phyloP scores from a whole-genome alignment of 805 yeast genomes.

The Myxozyma neglecta region DNA sequence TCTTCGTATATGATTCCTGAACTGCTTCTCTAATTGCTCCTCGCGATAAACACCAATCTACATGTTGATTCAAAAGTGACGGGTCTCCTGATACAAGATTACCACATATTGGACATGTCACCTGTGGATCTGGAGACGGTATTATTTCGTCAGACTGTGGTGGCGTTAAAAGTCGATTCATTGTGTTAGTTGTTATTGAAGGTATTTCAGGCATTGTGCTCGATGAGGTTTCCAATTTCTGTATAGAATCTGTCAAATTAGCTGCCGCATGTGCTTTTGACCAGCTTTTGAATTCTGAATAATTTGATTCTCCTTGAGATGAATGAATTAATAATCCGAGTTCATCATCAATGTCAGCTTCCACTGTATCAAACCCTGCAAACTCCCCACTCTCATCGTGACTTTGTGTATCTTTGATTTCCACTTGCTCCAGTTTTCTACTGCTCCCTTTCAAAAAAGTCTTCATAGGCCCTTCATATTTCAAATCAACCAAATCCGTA shows the following conservation, averaged over 20 bases:
- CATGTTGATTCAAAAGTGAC: conserved; percentile 27
- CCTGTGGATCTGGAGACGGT: neutral
- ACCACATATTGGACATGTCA: conserved; percentile 33
- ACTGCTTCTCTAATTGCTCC: conserved; percentile 31
- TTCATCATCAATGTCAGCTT: neutral
- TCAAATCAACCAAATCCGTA: conserved; percentile 27
- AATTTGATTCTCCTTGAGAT: neutral
- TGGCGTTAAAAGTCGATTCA: neutral
- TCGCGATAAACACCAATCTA: conserved; percentile 34
- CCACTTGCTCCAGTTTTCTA: neutral
- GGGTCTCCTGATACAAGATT: conserved; percentile 14
- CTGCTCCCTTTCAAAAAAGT: conserved; percentile 7
- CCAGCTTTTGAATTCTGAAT: conserved; percentile 1
- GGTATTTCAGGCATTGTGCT: no score
- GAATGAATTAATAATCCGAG: conserved; percentile 5
- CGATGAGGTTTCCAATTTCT: no score
- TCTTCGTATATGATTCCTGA: conserved; percentile 14
- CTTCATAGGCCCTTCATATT: conserved; percentile 26
- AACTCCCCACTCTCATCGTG: neutral
- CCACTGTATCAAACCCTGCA: neutral
- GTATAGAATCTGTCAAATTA: neutral
- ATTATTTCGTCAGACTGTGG: neutral
- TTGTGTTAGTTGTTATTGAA: no score
- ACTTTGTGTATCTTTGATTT: neutral
- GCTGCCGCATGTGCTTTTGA: conserved; percentile 10